A percentile compares a stretch with the other conserved stretches of the same genome.
Conservation (phyloP, 2,329 filamentous ascomycete genomes). For the Emmonsiellopsis sp. region DNA sequence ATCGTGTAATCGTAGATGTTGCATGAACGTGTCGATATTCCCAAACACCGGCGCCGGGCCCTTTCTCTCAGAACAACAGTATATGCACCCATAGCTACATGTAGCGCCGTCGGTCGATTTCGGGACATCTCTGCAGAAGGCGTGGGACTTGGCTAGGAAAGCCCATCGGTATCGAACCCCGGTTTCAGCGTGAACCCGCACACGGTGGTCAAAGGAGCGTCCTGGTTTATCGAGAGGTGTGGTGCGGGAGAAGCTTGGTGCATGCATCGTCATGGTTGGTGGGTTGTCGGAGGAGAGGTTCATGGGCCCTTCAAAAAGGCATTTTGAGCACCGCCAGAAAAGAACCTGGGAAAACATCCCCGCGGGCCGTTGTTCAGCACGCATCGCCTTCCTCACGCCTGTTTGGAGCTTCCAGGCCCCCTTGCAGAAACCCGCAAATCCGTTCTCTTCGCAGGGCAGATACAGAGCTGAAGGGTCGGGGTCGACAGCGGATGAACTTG, state of each 20-base stretch:
- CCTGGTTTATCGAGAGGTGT: slow-evolving; percentile 11
- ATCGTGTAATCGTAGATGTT: slow-evolving; percentile 31
- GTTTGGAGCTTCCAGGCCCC: slow-evolving; percentile 33
- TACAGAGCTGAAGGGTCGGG: slow-evolving; percentile 10
- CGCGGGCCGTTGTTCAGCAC: slow-evolving; percentile 15
- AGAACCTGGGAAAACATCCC: slow-evolving; percentile 23
- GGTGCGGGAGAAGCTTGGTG: slow-evolving; percentile 8
- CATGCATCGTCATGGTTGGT: background rate
- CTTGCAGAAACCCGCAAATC: slow-evolving; percentile 38
- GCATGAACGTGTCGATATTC: slow-evolving; percentile 34
- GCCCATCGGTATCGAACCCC: slow-evolving; percentile 38
- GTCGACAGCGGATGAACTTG: background rate
- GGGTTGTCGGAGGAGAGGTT: slow-evolving; percentile 11
- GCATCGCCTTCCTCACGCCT: slow-evolving; percentile 26
- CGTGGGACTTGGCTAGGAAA: slow-evolving; percentile 41
- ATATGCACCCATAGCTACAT: slow-evolving; percentile 36
- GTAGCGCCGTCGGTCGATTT: slow-evolving; percentile 10
- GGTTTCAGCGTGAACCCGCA: slow-evolving; percentile 19
- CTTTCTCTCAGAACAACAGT: slow-evolving; percentile 34
- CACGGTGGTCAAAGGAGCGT: slow-evolving; percentile 20
- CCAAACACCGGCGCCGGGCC: slow-evolving; percentile 28
- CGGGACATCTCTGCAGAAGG: slow-evolving; percentile 24
- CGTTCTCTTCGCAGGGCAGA: slow-evolving; percentile 27
- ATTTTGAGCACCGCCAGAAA: slow-evolving; percentile 34
- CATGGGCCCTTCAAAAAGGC: slow-evolving; percentile 34